Conservation (phyloP, 2,329 filamentous ascomycete species). For the Tolypocladium amazonense region DNA sequence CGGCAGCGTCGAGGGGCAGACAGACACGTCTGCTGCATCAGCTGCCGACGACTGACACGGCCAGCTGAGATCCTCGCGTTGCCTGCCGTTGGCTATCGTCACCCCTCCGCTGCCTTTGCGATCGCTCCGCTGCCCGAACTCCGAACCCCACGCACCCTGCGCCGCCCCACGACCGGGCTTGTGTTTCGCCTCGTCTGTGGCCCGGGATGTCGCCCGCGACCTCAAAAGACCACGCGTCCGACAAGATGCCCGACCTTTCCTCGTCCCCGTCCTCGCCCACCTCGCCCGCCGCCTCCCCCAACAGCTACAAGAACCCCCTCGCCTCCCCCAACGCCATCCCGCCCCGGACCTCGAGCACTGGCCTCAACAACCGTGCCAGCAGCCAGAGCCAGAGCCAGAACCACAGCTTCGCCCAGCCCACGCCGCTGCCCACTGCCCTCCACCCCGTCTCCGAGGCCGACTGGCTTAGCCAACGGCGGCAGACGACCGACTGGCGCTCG, state of each 20-base stretch:
- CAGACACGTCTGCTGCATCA: background rate
- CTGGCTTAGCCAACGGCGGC: slow-evolving; percentile 38
- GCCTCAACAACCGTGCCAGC: slow-evolving; percentile 9
- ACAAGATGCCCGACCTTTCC: background rate
- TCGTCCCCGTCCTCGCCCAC: background rate
- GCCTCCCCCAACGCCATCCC: slow-evolving; percentile 54
- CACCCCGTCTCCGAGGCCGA: slow-evolving; percentile 49
- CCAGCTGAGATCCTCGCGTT: background rate
- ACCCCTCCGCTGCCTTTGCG: background rate
- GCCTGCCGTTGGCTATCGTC: background rate
- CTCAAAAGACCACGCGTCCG: background rate
- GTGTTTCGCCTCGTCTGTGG: background rate
- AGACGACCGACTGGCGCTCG: slow-evolving; percentile 3
- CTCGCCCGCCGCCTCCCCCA: background rate
- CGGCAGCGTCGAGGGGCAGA: background rate
- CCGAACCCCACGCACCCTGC: background rate
- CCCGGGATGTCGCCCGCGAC: background rate
- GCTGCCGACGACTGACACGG: background rate
- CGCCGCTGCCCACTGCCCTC: slow-evolving; percentile 20
- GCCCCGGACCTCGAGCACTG: slow-evolving; percentile 54
- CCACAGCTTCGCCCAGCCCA: slow-evolving; percentile 5
- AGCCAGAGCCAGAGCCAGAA: background rate
- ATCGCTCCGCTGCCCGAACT: background rate
- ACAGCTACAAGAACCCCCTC: slow-evolving; percentile 15
- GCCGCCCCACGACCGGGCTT: background rate